phyloP scores from a whole-genome alignment of 164 flowering plant species.

The Stephania japonica region DNA sequence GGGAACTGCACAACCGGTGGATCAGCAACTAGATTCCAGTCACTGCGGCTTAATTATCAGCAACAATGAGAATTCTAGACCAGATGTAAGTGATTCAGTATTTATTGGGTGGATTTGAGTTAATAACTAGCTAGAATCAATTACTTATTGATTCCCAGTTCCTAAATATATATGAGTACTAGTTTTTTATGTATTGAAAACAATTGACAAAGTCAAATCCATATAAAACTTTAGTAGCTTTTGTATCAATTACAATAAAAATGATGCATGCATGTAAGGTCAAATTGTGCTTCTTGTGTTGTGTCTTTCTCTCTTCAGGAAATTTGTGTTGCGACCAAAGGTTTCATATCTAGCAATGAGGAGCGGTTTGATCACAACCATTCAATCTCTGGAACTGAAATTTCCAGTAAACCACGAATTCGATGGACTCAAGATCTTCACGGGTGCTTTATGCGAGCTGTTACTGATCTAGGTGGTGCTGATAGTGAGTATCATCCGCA shows the following conservation, averaged over 20 bases:
- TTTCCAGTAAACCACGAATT: constrained; percentile 6
- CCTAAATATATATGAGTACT: too few species aligned
- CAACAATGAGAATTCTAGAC: constrained; percentile 8
- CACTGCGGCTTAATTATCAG: constrained; percentile 2
- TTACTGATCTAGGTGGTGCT: constrained; percentile 9
- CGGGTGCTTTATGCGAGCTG: constrained; percentile 1
- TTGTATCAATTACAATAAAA: neutral
- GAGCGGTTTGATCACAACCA: constrained; percentile 12
- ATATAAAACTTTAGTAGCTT: neutral
- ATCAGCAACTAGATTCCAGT: constrained; percentile 11
- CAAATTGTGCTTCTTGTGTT: too few species aligned
- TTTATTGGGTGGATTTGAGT: neutral
- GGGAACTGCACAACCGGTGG: constrained; percentile 10
- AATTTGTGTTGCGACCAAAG: constrained; percentile 3
- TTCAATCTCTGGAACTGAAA: constrained; percentile 1
- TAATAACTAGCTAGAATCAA: neutral
- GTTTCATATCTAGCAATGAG: neutral
- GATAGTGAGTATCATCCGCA: constrained; percentile 10
- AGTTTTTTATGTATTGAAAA: neutral
- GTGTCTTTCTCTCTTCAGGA: constrained; percentile 10
- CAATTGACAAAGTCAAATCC: neutral
- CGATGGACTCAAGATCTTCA: constrained; percentile 12
- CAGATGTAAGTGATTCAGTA: constrained; percentile 14
- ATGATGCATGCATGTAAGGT: neutral
- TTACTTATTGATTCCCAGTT: neutral